Evolutionary conservation across 1,284 basidiomycete genomes (phyloP).

Genomic region (Trametes hirsuta): DNA sequence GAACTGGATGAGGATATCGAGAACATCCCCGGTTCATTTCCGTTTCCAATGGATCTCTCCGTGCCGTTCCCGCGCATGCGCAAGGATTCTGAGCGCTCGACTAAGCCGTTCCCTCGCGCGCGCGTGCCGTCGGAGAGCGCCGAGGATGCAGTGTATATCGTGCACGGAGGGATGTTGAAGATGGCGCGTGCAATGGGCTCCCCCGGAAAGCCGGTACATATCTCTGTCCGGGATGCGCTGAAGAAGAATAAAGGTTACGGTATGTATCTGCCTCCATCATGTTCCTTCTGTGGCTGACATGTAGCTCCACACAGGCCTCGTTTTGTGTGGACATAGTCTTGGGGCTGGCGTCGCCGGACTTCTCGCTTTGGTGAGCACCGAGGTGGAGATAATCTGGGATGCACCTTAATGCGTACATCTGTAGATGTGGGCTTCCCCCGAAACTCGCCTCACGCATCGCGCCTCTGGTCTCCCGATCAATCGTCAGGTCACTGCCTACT

Average conservation of each 20-base stretch:
- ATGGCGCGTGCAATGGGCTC: slow-evolving; percentile 82
- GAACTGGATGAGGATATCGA: slow-evolving; percentile 32
- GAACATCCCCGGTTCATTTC: slow-evolving; percentile 36
- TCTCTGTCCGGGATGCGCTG: slow-evolving; percentile 73
- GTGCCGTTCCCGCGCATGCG: slow-evolving; percentile 25
- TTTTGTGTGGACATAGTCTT: slow-evolving; percentile 85
- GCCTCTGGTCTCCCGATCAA: slow-evolving; percentile 73
- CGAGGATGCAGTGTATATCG: slow-evolving; percentile 49
- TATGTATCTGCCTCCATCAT: slow-evolving; percentile 29
- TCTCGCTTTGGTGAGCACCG: slow-evolving; percentile 63
- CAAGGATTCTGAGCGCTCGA: slow-evolving; percentile 8
- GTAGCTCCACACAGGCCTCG: slow-evolving; percentile 51
- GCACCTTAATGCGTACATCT: neutral
- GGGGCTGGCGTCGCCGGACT: slow-evolving; percentile 85
- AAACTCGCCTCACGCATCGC: slow-evolving; percentile 70
- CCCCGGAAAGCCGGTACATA: slow-evolving; percentile 75
- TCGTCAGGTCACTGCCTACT: slow-evolving; percentile 73
- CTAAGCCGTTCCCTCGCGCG: slow-evolving; percentile 7
- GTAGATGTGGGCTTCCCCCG: slow-evolving; percentile 85
- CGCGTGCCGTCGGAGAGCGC: slow-evolving; percentile 15
- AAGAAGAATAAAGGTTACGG: slow-evolving; percentile 71
- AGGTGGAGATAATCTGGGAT: neutral
- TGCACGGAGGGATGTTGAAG: slow-evolving; percentile 79
- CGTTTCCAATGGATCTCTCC: slow-evolving; percentile 35
- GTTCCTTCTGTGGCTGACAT: neutral